Evolutionary conservation across 768 basidiomycete genomes (phyloP), one percentile per base, ranked within the genome.

Genomic region (Paxillus involutus): DNA sequence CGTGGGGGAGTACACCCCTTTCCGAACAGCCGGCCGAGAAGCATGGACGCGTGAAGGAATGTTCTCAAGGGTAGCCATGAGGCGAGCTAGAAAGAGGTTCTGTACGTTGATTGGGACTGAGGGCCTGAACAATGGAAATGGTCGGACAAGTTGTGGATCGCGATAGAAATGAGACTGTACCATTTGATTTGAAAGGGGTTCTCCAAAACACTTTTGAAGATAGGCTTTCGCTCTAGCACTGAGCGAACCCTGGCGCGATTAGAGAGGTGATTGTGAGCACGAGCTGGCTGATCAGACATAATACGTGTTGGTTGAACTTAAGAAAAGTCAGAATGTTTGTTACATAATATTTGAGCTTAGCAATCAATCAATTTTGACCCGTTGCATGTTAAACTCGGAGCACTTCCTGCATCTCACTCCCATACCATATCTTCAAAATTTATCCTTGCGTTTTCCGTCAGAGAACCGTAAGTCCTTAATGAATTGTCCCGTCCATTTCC

Each of bases 111-210:
- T 16, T 14, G 88, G 77, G 9, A 89, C 73, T 11, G 73, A 73
- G 1, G 88, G 88, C 88, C 88, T 89, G 57, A 3, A 6, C 26
- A 26, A 3, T 26, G 26, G 30, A 33, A 17, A 24, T 39, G 51
- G 47, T 63, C 47, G 49, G 37, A 39, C 10, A 35, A 10, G 21
- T 10, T 13, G 16, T 44, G 12, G 9, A 32, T 29, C 21, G 36
- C 21, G 55, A 46, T 14, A 33, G 29, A 57, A 60, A 57, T 47
- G 43, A 53, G 30, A 37, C 10, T 63, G 4, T 62, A 91, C 91
- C 91, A 93, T 64, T 71, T 66, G 14, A 91, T 74, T 11, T 79
- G 77, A 60, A 88, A 86, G 3, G 91, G 91, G 55, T 81, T 91
- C 47, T 85, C 84, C 21, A 93, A 72, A 0, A 86, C 85, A 53